Percentiles rank a stretch among this genome's conserved stretches.
Conservation (phyloP, 441 rosid genomes). For the Hura crepitans region DNA sequence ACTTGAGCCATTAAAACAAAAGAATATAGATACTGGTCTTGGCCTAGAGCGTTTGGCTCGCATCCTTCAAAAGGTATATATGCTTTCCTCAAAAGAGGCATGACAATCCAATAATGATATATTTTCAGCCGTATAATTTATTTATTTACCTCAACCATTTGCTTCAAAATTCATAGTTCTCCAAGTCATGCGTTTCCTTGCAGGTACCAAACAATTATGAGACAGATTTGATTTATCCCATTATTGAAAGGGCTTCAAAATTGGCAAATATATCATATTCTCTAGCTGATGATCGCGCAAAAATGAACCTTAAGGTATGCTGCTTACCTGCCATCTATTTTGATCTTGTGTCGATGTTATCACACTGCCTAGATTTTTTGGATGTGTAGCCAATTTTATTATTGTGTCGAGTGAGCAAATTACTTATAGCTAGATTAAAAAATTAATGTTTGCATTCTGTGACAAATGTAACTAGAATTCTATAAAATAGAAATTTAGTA, state of each 20-base stretch:
- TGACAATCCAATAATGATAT: conserved; percentile 5
- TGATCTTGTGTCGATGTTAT: neutral
- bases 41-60: conserved; percentile 92
- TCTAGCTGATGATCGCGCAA: conserved; percentile 46
- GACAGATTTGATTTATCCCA: conserved; percentile 92
- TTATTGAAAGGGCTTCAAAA: conserved; percentile 62
- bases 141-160: conserved; percentile 9
- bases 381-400: neutral
- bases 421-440: neutral
- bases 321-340: conserved; percentile 14
- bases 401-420: neutral
- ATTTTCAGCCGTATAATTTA: neutral
- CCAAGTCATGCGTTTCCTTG: conserved; percentile 22
- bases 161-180: conserved; percentile 13
- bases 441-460: neutral
- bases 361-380: neutral
- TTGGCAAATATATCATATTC: conserved; percentile 63
- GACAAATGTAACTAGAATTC: neutral
- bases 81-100: conserved; percentile 15
- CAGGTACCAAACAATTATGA: conserved; percentile 94
- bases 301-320: conserved; percentile 61
- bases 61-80: conserved; percentile 69
- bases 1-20: conserved; percentile 81
- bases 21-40: conserved; percentile 92
- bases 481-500: neutral